These are phyloP conservation scores for Trichoderma arundinaceum DNA, from an alignment of 2,329 filamentous ascomycete species.

Conservation along the genomic window DNA sequence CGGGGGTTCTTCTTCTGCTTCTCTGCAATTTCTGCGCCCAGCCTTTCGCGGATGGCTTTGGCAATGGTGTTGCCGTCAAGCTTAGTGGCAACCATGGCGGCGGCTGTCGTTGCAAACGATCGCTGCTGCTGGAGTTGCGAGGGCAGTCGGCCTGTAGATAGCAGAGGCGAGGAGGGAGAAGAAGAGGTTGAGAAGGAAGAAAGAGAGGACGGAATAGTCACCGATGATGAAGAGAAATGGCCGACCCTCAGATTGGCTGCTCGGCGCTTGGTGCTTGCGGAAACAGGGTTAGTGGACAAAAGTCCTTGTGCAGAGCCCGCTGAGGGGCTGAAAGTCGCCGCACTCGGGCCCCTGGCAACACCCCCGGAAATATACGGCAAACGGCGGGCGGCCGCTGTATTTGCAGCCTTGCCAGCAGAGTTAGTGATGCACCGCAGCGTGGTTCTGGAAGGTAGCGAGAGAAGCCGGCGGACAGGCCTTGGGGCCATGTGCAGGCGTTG, in stretches of 20 bases:
- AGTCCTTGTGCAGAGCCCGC: conserved; percentile 16
- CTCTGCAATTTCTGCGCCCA: conserved; percentile 79
- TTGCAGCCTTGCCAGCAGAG: not conserved
- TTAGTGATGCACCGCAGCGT: conserved; percentile 12
- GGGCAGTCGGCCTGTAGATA: conserved; percentile 20
- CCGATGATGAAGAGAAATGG: conserved; percentile 14
- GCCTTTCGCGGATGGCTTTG: conserved; percentile 82
- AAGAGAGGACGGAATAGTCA: conserved; percentile 5
- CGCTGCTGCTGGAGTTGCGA: conserved; percentile 33
- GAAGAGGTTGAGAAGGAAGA: conserved; percentile 7
- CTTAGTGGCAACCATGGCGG: conserved; percentile 82
- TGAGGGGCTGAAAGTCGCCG: conserved; percentile 15
- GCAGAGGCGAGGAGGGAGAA: conserved; percentile 3
- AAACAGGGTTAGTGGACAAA: conserved; percentile 20
- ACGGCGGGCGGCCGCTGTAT: conserved; percentile 5
- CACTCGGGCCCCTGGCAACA: not conserved
- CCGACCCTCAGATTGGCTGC: not conserved
- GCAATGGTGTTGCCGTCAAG: conserved; percentile 97
- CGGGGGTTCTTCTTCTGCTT: conserved; percentile 83
- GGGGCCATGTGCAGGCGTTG: conserved; percentile 21
- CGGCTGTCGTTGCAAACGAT: conserved; percentile 55
- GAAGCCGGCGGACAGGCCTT: not conserved
- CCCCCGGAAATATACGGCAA: conserved; percentile 29
- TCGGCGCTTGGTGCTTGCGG: not conserved
- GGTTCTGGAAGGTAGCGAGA: not conserved